Evolutionary conservation across 108 stramenopile genomes (phyloP).

Genomic region (Cyclotella cryptica): DNA sequence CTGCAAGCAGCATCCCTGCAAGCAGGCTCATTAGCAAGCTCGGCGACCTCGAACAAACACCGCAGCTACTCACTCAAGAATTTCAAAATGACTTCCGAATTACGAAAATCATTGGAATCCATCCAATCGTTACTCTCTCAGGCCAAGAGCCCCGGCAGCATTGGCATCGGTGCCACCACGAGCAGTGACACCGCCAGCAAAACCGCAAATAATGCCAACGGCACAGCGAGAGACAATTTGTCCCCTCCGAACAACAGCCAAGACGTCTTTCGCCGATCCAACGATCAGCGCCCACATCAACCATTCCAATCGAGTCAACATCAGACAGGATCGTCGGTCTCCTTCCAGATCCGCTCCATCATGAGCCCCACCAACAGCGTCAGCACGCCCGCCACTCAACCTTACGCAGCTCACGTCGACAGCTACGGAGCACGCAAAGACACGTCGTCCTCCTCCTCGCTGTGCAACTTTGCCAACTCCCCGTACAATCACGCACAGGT

Average conservation of each 20-base stretch:
- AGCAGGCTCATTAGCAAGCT: no score
- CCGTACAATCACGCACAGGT: background rate
- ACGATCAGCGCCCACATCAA: background rate
- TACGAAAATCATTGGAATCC: slow-evolving; percentile 49
- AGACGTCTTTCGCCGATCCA: background rate
- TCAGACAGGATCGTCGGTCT: background rate
- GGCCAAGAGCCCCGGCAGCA: slow-evolving; percentile 28
- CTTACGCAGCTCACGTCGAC: background rate
- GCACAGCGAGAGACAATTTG: background rate
- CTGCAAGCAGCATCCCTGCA: no score
- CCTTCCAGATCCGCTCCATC: background rate
- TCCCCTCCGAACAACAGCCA: background rate
- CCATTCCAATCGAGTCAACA: background rate
- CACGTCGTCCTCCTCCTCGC: background rate
- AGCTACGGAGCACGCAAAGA: slow-evolving; percentile 3
- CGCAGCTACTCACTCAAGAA: no score
- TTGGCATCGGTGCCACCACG: background rate
- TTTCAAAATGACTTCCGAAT: background rate
- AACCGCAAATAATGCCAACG: background rate
- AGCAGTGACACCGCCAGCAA: background rate
- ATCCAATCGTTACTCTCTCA: slow-evolving; percentile 40
- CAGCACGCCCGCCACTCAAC: background rate
- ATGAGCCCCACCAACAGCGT: background rate
- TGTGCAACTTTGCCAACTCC: background rate
- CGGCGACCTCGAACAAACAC: no score